A percentile compares a stretch with the other conserved stretches of the same genome.
Evolutionary conservation across 805 yeast genomes (phyloP).

Genomic region (Candida caryicola): DNA sequence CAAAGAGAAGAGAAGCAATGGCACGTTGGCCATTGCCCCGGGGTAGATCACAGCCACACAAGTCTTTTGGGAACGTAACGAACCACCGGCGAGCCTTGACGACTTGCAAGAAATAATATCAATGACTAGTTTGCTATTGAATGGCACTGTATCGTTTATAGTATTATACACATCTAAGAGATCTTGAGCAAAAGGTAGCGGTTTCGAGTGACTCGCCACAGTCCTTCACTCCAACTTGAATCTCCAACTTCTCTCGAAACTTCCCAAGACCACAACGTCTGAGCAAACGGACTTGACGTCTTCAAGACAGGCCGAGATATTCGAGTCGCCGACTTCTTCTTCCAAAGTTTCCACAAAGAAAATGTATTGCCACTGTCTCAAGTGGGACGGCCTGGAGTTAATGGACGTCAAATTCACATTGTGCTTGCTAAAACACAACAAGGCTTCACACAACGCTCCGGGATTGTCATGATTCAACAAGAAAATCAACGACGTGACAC

Average conservation of each 20-base stretch:
- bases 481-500: slow-evolving; percentile 60
- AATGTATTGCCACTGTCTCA: slow-evolving; percentile 73
- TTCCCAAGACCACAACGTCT: slow-evolving; percentile 58
- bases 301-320: slow-evolving; percentile 32
- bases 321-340: slow-evolving; percentile 24
- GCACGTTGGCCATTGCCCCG: too few relatives aligned
- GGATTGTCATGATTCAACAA: slow-evolving; percentile 61
- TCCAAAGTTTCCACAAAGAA: slow-evolving; percentile 75
- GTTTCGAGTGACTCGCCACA: too few relatives aligned
- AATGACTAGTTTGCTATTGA: neutral
- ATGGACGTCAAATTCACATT: slow-evolving; percentile 67
- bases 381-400: slow-evolving; percentile 71
- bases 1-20: neutral
- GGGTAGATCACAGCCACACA: too few relatives aligned
- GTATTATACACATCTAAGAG: neutral
- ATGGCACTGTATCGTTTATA: neutral
- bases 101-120: too few relatives aligned
- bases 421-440: slow-evolving; percentile 53
- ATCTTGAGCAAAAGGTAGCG: too few relatives aligned
- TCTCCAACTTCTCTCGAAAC: slow-evolving; percentile 45
- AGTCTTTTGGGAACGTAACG: too few relatives aligned
- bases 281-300: slow-evolving; percentile 45
- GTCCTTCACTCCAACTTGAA: slow-evolving; percentile 18
- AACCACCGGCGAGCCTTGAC: too few relatives aligned
- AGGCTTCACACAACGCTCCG: slow-evolving; percentile 70